Evolutionary conservation across 2,329 filamentous ascomycete genomes (phyloP), one percentile per base, ranked within the genome.

Genomic region (Macroventuria anomochaeta): DNA sequence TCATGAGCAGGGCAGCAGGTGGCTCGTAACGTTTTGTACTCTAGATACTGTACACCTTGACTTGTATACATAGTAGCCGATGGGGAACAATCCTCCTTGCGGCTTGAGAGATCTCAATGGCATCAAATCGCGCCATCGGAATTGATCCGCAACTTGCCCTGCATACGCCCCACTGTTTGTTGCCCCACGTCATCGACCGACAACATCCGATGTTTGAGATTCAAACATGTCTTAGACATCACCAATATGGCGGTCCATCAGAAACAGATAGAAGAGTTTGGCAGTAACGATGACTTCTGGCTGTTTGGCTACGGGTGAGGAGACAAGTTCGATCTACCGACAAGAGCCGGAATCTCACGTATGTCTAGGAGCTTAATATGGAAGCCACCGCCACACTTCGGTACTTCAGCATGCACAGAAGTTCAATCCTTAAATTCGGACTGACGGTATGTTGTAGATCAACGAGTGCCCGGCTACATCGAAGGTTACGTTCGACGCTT

Each of bases 371-470:
- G 92, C 74, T 79, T 99, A 73, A 97, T 99, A 67, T 99, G 93
- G 93, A 99, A 97, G 75, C 93, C 95, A 51, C 95, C 95, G 57
- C 95, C 95, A 63, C 90, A 96, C 73, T 97, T 89, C 73, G 93
- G 93, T 97, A 87, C 55, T 41, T 42, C 20, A n/a, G 20, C 7
- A 15, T 36, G 23, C 13, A 7, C 21, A 20, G 8, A 4, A 15
- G 10, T n/a, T 25, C 21, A 34, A 1, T 11, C 4, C n/a, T n/a
- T n/a, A n/a, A n/a, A n/a, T n/a, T n/a, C n/a, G n/a, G n/a, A 33
- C 37, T 40, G 31, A 42, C 20, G n/a, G 46, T 38, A 46, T 34
- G 42, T 31, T 49, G 23, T 63, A 97, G 93, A 97, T 72, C 84
- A 86, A 65, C 84, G 92, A 52, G 80, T 97, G 23, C 90, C 92